A percentile compares a stretch with the other conserved stretches of the same genome.
phyloP scores from a whole-genome alignment of 495 filamentous ascomycete species.

The Amorphotheca resinae region DNA sequence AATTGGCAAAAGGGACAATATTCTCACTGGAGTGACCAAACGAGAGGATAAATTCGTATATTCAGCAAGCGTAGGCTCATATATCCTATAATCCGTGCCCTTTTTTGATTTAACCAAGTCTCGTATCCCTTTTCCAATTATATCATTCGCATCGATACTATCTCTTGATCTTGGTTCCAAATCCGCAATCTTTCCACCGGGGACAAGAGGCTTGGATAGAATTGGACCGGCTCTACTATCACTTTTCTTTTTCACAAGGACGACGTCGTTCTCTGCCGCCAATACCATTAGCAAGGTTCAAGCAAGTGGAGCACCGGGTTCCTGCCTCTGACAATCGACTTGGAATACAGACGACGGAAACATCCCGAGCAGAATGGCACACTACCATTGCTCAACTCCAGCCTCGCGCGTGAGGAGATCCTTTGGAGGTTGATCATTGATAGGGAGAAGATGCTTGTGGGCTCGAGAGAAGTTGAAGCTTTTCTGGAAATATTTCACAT shows the following conservation, averaged over 20 bases:
- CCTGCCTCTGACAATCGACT: conserved; percentile 6
- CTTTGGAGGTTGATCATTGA: conserved; percentile 1
- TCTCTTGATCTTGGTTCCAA: no score
- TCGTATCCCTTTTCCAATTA: conserved; percentile 49
- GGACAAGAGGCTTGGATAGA: conserved; percentile 33
- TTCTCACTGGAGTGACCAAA: conserved; percentile 57
- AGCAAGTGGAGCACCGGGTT: not conserved
- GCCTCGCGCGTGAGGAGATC: not conserved
- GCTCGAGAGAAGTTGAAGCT: no score
- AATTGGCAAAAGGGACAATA: not conserved
- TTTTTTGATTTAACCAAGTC: conserved; percentile 41
- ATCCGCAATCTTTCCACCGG: conserved; percentile 31
- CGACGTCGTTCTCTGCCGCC: conserved; percentile 13
- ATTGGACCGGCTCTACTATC: conserved; percentile 2
- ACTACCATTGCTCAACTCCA: not conserved
- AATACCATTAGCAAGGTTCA: not conserved
- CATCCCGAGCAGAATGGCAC: not conserved
- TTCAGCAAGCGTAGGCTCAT: conserved; percentile 55
- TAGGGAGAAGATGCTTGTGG: not conserved
- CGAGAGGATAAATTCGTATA: conserved; percentile 53
- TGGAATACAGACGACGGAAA: not conserved
- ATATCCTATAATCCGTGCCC: conserved; percentile 39
- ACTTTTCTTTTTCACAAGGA: conserved; percentile 11
- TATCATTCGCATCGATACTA: conserved; percentile 41
- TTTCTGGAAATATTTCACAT: not conserved